Conservation (phyloP, 805 yeast genomes). For the Wickerhamomyces xylosicus region DNA sequence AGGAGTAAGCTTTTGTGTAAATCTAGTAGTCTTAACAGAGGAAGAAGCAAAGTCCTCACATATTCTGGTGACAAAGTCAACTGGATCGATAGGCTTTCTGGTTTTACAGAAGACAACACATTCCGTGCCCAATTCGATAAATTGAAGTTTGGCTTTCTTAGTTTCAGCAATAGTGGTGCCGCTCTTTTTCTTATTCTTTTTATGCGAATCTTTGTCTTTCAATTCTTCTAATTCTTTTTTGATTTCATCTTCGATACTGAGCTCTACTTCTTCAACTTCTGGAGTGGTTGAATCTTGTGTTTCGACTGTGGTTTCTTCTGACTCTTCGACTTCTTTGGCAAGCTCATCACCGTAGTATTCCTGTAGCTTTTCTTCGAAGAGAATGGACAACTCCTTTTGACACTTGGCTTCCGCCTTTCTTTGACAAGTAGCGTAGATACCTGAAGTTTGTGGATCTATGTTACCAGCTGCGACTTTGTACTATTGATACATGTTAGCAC, state of each 20-base stretch:
- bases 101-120: conserved; percentile 81
- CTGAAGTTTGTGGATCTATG: conserved; percentile 78
- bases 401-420: conserved; percentile 73
- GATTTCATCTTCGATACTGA: conserved; percentile 70
- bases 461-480: conserved; percentile 37
- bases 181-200: conserved; percentile 16
- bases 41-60: conserved; percentile 50
- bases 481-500: conserved; percentile 3
- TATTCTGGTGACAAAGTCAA: conserved; percentile 48
- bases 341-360: conserved; percentile 32
- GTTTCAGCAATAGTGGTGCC: conserved; percentile 12
- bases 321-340: conserved; percentile 7
- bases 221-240: conserved; percentile 59
- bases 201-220: conserved; percentile 7
- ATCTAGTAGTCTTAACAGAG: conserved; percentile 51
- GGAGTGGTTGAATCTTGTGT: conserved; percentile 18
- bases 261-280: conserved; percentile 17
- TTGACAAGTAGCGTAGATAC: conserved; percentile 83
- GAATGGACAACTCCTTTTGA: conserved; percentile 54
- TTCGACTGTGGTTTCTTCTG: conserved; percentile 18
- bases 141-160: conserved; percentile 39
- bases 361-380: conserved; percentile 45
- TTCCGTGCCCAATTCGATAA: conserved; percentile 64
- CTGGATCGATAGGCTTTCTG: conserved; percentile 72
- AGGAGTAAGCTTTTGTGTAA: conserved; percentile 74